Conservation (phyloP, 139 green algal genomes). For the Microglena sp. region DNA sequence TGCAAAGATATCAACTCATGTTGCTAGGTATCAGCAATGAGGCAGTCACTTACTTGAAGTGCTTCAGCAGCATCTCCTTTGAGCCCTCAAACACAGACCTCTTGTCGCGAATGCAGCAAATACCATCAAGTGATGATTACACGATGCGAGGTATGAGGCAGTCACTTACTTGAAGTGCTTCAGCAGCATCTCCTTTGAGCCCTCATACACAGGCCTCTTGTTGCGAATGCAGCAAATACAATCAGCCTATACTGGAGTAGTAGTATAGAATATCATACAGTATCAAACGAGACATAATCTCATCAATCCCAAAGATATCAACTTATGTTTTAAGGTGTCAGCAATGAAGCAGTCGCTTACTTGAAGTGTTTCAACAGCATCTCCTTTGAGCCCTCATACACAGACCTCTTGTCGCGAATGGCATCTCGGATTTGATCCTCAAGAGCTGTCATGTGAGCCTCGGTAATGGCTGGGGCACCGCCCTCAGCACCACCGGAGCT, state of each 20-base stretch:
- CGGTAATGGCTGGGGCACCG: slow-evolving; percentile 10
- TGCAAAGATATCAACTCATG: too few relatives aligned
- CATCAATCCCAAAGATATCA: too few relatives aligned
- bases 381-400: slow-evolving; percentile 41
- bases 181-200: slow-evolving; percentile 38
- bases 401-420: slow-evolving; percentile 25
- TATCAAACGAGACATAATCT: too few relatives aligned
- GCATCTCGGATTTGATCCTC: slow-evolving; percentile 41
- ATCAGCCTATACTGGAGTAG: too few relatives aligned
- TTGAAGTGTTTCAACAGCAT: slow-evolving; percentile 46
- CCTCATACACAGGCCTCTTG: slow-evolving; percentile 35
- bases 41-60: slow-evolving; percentile 42
- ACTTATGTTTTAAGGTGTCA: too few relatives aligned
- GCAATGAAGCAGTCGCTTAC: slow-evolving; percentile 26
- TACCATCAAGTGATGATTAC: too few relatives aligned
- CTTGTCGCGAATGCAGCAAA: slow-evolving; percentile 22
- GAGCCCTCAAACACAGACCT: slow-evolving; percentile 35
- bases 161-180: slow-evolving; percentile 40
- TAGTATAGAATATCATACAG: too few relatives aligned
- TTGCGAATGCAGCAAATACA: too few relatives aligned
- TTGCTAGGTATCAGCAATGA: too few relatives aligned
- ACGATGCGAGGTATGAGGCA: too few relatives aligned
- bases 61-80: slow-evolving; percentile 32
- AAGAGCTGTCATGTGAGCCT: slow-evolving; percentile 21
- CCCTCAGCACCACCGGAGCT: not conserved